These are phyloP conservation scores for Graphilbum ipis-grandicollis DNA, from an alignment of 2,329 filamentous ascomycete species.

Conservation along the genomic window DNA sequence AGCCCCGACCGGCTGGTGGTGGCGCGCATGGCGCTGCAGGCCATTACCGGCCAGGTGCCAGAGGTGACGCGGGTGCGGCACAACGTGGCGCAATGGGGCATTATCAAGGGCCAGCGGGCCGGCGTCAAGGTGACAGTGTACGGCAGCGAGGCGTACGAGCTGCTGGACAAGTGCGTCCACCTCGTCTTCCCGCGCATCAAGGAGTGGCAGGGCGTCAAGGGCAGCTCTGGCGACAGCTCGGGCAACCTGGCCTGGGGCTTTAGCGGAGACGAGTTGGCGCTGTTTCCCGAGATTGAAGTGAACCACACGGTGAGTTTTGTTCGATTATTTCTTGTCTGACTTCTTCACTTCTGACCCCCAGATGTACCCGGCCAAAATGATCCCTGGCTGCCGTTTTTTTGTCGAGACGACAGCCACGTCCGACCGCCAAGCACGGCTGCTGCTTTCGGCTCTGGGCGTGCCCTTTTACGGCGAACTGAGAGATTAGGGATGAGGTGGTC, in stretches of 20 bases:
- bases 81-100: constrained; percentile 58
- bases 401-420: constrained; percentile 73
- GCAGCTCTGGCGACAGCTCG: constrained; percentile 62
- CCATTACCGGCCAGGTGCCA: constrained; percentile 64
- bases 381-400: constrained; percentile 70
- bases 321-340: background rate
- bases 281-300: constrained; percentile 87
- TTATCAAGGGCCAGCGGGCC: constrained; percentile 53
- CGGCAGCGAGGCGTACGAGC: constrained; percentile 74
- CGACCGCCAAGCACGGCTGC: constrained; percentile 66
- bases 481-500: constrained; percentile 7
- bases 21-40: constrained; percentile 67
- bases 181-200: constrained; percentile 90
- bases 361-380: constrained; percentile 51
- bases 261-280: constrained; percentile 52
- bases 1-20: constrained; percentile 66
- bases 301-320: constrained; percentile 69
- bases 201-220: constrained; percentile 64
- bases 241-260: constrained; percentile 82
- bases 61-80: constrained; percentile 50
- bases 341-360: constrained; percentile 11
- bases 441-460: constrained; percentile 54
- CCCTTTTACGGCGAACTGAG: constrained; percentile 52
- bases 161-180: constrained; percentile 77
- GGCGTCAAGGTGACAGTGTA: constrained; percentile 62